Base-by-base conservation (phyloP, 106 monocot genomes). In the Apostasia ramifera region DNA sequence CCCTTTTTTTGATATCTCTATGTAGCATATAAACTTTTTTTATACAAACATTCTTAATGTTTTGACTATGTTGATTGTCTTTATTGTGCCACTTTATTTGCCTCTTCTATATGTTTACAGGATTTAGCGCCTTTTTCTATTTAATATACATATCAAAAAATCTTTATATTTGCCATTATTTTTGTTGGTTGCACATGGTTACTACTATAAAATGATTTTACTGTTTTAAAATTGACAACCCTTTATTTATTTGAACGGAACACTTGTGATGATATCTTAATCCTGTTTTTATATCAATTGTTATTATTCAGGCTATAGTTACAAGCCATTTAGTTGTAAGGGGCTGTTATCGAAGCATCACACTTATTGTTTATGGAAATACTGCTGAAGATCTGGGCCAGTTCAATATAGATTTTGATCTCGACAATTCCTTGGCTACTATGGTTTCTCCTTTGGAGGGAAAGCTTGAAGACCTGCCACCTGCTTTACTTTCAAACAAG, bases 361-460 rank as follows among this genome's bases (percentile, higher is more conserved):
- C 93, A n/a, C 78, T 98, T 3, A 85, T 93, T 57, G 73, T 98
- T 63, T 93, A 98, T 77, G 98, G 98, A 6, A 98, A 98, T 76
- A 98, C 93, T 44, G 90, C 98, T 63, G 98, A 90, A 68, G 98
- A 98, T 83, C 82, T 93, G 42, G 98, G 98, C 51, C 93, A 98
- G 52, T 90, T 98, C 63, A 93, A 85, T 76, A 80, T 98, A 44
- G 98, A 85, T 42, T 70, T 90, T 72, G 92, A 89, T 68, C 58
- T 93, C 70, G 98, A 93, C 67, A 87, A 54, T 80, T 90, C 97
- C 68, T 67, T 90, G 47, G 90, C 84, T 65, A 87, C 89, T 73
- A 55, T 89, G 12, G 79, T 87, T 70, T 79, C 97, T 62, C 79
- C 92, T 68, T 87, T 72, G 56, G 92, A 90, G 64, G 97, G 84